Base-by-base conservation (phyloP, 2,329 filamentous ascomycete genomes). In the Beauveria pseudobassiana region DNA sequence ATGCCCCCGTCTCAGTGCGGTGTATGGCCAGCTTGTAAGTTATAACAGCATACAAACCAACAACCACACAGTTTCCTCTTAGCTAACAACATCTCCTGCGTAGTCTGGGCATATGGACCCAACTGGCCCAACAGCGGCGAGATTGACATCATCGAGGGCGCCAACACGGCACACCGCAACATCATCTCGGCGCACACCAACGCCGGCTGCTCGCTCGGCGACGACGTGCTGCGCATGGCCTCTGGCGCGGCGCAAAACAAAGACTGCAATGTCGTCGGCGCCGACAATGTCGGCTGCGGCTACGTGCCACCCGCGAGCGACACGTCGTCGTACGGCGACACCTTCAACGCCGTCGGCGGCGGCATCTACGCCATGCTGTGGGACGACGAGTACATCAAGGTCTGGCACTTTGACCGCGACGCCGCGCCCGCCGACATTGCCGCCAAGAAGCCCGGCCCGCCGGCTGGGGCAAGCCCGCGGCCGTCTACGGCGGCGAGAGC, bases 371-470 rank as follows among this genome's bases (percentile, higher is more conserved):
- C 86, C 6, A 82, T 88, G 66, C 79, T 88, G 68, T 95, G 90
- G 89, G 87, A 87, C 55, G 75, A 78, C 10, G 74, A 82, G 1
- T 82, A 80, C 61, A 88, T 96, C 71, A 86, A 81, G 61, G 79
- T 95, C 64, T 96, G 87, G 86, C 89, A 90, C 77, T 96, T 92
- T 73, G 77, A 86, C 1, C 83, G 88, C n/a, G 75, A 74, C 34
- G 70, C 73, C 9, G 82, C 93, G 46, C 91, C 91, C 0, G 69
- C 72, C 0, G 87, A 95, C 69, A 87, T 93, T 55, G 72, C 75
- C 5, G 72, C 74, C 38, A 83, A 76, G 60, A 76, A 67, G 6
- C 91, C 90, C 76, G 88, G 46, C 89, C 90, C 0, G 71, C 74
- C 0, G 73, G 70, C 18, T 96, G 91, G 91, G 88, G 87, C 0